Base-by-base conservation (phyloP, 2,329 filamentous ascomycete genomes). In the Fusarium verticillioides region DNA sequence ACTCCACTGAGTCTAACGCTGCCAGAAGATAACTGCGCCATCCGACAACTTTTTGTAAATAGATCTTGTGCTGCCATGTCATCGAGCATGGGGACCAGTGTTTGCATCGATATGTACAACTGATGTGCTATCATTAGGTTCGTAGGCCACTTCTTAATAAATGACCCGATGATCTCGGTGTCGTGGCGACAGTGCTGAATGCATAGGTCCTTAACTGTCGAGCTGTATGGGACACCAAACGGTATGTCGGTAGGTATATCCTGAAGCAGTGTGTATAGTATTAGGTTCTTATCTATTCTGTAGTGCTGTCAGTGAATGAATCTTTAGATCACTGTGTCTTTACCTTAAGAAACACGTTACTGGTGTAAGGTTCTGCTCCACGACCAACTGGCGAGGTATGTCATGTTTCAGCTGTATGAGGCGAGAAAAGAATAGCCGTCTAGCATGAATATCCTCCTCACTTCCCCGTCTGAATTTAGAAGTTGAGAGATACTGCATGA, bases 281-380 rank as follows among this genome's bases (percentile, higher is more conserved):
- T 34, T 12, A 36, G 9, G 1, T 58, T 62, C 32, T 58, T 50
- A 8, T 62, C 60, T 36, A 62, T 62, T 23, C 60, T 62, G 3
- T 32, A 11, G 11, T 10, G 6, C 4, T 28, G 18, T 62, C 1
- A 62, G 39, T 19, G 16, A n/a, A 18, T 19, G 32, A 19, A 18
- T 32, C 7, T 9, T 2, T 5, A 37, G 0, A 4, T 6, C 4
- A 5, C 2, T n/a, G 3, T 6, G 12, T 37, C 15, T 28, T 30
- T 36, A 62, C 60, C 50, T 44, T n/a, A 62, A 4, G 21, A 62
- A 62, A 34, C 40, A 62, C 11, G 60, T 62, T 4, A 23, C 60
- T 13, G 60, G 50, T 9, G 50, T 62, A 12, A 23, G 21, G 1
- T 62, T 62, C 16, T 58, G 32, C 32, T 62, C 60, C 32, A 59